Evolutionary conservation across 2,329 filamentous ascomycete species (phyloP), one percentile per base, ranked within the genome.

Genomic region (Penicillium sp.): DNA sequence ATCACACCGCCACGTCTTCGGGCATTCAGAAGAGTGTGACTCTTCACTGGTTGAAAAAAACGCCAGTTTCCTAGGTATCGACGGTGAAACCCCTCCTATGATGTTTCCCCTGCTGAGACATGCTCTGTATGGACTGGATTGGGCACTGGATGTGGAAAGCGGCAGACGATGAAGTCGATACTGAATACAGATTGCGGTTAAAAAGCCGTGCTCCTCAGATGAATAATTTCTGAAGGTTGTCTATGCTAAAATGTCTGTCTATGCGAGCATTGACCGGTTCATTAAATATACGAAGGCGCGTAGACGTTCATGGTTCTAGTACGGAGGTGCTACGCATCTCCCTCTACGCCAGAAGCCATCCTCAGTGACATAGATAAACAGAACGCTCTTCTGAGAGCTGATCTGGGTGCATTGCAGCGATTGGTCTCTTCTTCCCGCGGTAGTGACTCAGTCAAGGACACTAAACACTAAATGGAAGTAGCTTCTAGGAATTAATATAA

Each of bases 31-130:
- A n/a, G n/a, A n/a, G n/a, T n/a, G n/a, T n/a, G n/a, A n/a, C n/a
- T n/a, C n/a, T n/a, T 37, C 6, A 24, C 18, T 29, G 42, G 38
- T 27, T 40, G 44, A 47, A 40, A 23, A 23, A 37, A 44, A 16
- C 40, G 9, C 29, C 18, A 44, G 9, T 40, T 31, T 35, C 40
- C 27, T 6, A n/a, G 13, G 14, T 34, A 27, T 39, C 16, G 24
- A n/a, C 37, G 34, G 49, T 52, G 50, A 52, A 52, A 52, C 46
- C 40, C n/a, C 44, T 52, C 52, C 52, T 52, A 50, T 54, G 23
- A 42, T 36, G 14, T 39, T 28, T 40, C 35, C 18, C 26, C 9
- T 16, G 9, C 37, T 46, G 45, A 53, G 42, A 53, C 51, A 46
- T 11, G n/a, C 11, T 28, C 13, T 24, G 6, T 7, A n/a, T 9